Percentiles rank a stretch among this genome's conserved stretches.
Evolutionary conservation across 2,329 filamentous ascomycete genomes (phyloP).

Genomic region (Arthrocladium fulminans): DNA sequence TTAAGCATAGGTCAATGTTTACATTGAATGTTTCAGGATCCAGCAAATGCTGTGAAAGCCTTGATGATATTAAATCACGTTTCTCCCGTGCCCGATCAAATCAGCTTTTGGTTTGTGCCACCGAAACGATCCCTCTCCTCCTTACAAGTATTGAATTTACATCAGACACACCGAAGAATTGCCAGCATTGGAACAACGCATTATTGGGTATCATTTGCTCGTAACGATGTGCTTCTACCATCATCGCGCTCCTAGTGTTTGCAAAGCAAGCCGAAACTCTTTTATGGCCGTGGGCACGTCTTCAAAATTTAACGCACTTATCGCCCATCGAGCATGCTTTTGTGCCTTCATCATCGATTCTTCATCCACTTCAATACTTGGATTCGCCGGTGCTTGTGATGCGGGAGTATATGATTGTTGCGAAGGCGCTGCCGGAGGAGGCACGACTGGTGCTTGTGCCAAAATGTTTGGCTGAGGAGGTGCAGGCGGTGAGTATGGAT

Average conservation of each 20-base stretch:
- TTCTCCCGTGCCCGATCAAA: too few species aligned
- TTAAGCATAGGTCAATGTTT: too few species aligned
- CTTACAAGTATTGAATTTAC: background rate
- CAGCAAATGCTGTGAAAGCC: too few species aligned
- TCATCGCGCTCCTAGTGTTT: slow-evolving; percentile 56
- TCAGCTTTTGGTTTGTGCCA: background rate
- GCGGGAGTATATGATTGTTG: slow-evolving; percentile 11
- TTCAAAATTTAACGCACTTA: slow-evolving; percentile 93
- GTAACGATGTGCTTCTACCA: background rate
- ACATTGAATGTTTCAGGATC: too few species aligned
- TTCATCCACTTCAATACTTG: slow-evolving; percentile 46
- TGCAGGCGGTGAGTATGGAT: slow-evolving; percentile 19
- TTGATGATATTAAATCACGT: too few species aligned
- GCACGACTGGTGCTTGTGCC: background rate
- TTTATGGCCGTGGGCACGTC: slow-evolving; percentile 83
- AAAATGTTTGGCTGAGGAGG: background rate
- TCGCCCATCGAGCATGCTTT: slow-evolving; percentile 95
- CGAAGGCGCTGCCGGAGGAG: slow-evolving; percentile 18
- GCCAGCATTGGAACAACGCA: background rate
- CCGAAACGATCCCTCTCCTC: background rate
- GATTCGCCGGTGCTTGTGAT: slow-evolving; percentile 1
- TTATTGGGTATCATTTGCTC: background rate
- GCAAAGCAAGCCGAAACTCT: slow-evolving; percentile 69
- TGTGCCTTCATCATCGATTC: slow-evolving; percentile 71
- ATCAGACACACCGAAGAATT: background rate